Evolutionary conservation across 1,284 basidiomycete genomes (phyloP).

Genomic region (Fomitopsis pinicola): DNA sequence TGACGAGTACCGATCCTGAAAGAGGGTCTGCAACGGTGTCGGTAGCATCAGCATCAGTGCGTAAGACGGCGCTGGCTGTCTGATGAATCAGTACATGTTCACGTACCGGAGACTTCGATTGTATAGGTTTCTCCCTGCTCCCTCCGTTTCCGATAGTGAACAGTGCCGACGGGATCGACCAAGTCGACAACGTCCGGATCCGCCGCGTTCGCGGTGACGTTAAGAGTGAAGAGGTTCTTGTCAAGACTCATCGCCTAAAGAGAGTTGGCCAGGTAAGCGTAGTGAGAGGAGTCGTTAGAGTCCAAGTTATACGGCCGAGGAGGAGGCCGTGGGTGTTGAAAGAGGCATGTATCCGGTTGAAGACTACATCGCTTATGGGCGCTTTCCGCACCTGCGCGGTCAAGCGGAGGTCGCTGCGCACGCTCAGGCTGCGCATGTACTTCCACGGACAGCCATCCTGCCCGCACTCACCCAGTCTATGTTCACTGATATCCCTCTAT

Average conservation of each 20-base stretch:
- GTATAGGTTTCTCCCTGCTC: conserved; percentile 48
- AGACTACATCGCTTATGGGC: neutral
- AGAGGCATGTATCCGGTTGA: neutral
- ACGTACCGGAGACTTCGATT: conserved; percentile 62
- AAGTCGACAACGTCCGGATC: conserved; percentile 63
- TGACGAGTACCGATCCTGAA: conserved; percentile 60
- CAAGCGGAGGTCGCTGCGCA: neutral
- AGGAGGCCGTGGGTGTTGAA: neutral
- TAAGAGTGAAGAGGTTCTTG: conserved; percentile 76
- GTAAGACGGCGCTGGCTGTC: neutral
- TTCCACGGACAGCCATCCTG: too few relatives aligned
- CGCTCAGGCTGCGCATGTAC: neutral
- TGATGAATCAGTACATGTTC: neutral
- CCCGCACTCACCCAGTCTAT: too few relatives aligned
- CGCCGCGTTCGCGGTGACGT: conserved; percentile 52
- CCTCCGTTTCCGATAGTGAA: conserved; percentile 68
- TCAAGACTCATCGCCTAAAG: conserved; percentile 60
- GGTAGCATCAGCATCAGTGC: neutral
- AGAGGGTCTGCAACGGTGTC: conserved; percentile 48
- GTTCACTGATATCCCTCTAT: too few relatives aligned
- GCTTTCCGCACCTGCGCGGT: neutral
- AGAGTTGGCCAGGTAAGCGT: neutral
- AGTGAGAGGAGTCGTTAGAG: neutral
- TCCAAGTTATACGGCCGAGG: neutral
- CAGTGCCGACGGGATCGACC: conserved; percentile 52